Base-by-base conservation (phyloP, 306 rosid species). In the Cyclanthera cordifolia region DNA sequence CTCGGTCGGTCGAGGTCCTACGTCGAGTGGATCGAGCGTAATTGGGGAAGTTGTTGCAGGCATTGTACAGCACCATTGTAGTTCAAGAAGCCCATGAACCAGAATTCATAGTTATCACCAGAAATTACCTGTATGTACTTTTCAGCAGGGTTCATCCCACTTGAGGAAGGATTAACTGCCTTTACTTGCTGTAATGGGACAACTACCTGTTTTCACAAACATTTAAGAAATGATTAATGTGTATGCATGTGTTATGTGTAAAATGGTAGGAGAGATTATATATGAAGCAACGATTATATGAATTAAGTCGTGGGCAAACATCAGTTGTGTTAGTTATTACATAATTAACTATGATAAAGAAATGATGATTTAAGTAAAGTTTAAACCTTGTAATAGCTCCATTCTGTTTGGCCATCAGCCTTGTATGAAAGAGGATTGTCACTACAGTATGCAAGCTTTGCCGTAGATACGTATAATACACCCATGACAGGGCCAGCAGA, bases 311-410 rank as follows among this genome's bases (percentile, higher is more conserved):
- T n/a, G n/a, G n/a, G n/a, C n/a, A n/a, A n/a, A n/a, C n/a, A n/a
- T n/a, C n/a, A n/a, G n/a, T n/a, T n/a, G n/a, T n/a, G n/a, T n/a
- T n/a, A n/a, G n/a, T n/a, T n/a, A n/a, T n/a, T n/a, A n/a, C n/a
- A n/a, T n/a, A n/a, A n/a, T n/a, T n/a, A n/a, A n/a, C n/a, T n/a
- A n/a, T 30, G 27, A 34, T 28, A 3, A 27, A n/a, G 21, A 25
- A 55, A 25, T 24, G 37, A 25, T 50, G 1, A 41, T 39, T 39
- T 16, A 24, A 27, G 2, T 13, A 55, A 57, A 58, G 37, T 0
- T 0, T 34, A 60, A 73, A 93, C 99, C 96, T 93, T 90, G 58
- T 93, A 93, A 90, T 93, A 88, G 85, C 91, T 93, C 96, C 99
- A 93, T 81, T 93, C 94, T 4, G 85, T 84, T 76, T 59, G 65